These are phyloP conservation scores for Chlorencoelia australis DNA, from an alignment of 2,329 filamentous ascomycete species.

Conservation along the genomic window DNA sequence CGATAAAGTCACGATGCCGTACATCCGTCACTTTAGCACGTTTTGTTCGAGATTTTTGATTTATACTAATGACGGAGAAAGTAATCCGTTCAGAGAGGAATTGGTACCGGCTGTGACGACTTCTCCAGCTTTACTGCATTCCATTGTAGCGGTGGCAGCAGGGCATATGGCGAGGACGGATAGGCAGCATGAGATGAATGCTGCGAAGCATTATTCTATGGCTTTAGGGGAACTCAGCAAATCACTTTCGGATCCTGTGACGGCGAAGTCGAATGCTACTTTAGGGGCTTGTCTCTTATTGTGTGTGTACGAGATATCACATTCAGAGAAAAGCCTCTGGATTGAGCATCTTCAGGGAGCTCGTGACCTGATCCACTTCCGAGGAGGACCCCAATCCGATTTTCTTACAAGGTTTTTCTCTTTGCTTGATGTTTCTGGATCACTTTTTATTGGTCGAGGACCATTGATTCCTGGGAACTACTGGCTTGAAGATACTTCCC, in stretches of 20 bases:
- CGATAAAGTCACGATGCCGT: slow-evolving; percentile 19
- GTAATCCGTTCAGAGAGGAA: slow-evolving; percentile 24
- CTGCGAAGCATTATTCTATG: slow-evolving; percentile 21
- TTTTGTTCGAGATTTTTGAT: slow-evolving; percentile 24
- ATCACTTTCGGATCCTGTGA: slow-evolving; percentile 16
- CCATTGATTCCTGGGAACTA: slow-evolving; percentile 24
- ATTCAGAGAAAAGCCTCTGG: slow-evolving; percentile 22
- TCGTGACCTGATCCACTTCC: slow-evolving; percentile 22
- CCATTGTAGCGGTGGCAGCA: slow-evolving; percentile 24
- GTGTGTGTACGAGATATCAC: slow-evolving; percentile 26
- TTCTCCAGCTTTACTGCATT: slow-evolving; percentile 22
- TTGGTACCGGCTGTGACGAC: slow-evolving; percentile 19
- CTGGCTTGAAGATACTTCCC: slow-evolving; percentile 19
- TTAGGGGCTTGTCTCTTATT: slow-evolving; percentile 24
- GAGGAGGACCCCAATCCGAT: slow-evolving; percentile 21
- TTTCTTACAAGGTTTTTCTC: slow-evolving; percentile 25
- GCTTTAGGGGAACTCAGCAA: slow-evolving; percentile 21
- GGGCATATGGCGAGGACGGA: slow-evolving; percentile 22
- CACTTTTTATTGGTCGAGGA: slow-evolving; percentile 19
- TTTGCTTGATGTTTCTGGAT: slow-evolving; percentile 24
- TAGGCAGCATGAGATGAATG: slow-evolving; percentile 18
- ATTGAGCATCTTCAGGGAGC: slow-evolving; percentile 24
- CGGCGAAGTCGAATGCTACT: slow-evolving; percentile 20
- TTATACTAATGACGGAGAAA: slow-evolving; percentile 24
- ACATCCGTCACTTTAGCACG: slow-evolving; percentile 25